Conservation (phyloP, 352 stramenopile genomes). For the Phytopythium vexans region DNA sequence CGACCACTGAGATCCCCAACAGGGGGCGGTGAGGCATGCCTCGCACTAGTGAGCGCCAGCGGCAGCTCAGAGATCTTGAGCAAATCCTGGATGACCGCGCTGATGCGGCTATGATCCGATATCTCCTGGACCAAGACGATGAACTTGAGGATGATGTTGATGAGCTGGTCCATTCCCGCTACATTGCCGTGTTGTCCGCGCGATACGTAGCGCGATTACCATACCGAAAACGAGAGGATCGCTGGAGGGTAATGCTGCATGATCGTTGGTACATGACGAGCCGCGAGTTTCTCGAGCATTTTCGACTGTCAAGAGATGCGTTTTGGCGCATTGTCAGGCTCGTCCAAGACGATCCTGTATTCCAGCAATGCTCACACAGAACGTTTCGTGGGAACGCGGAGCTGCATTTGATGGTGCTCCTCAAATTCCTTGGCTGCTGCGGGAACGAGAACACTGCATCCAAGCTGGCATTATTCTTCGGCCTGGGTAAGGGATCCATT, state of each 20-base stretch:
- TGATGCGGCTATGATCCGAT: too few species aligned
- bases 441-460: slow-evolving; percentile 15
- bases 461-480: slow-evolving; percentile 20
- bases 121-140: too few species aligned
- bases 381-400: slow-evolving; percentile 16
- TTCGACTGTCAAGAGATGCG: not conserved
- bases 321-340: not conserved
- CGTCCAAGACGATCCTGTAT: slow-evolving; percentile 4
- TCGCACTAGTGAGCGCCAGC: too few species aligned
- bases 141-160: too few species aligned
- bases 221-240: not conserved
- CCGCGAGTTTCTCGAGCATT: not conserved
- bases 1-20: too few species aligned
- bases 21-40: too few species aligned
- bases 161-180: too few species aligned
- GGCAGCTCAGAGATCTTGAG: too few species aligned
- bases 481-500: slow-evolving; percentile 14
- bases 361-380: slow-evolving; percentile 2
- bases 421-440: slow-evolving; percentile 21
- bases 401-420: slow-evolving; percentile 19
- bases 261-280: not conserved
- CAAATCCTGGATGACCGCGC: too few species aligned
- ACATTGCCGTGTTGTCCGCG: too few species aligned
- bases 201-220: not conserved
- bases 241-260: not conserved